phyloP scores from a whole-genome alignment of 164 flowering plant species.

The Berberis vulgaris region DNA sequence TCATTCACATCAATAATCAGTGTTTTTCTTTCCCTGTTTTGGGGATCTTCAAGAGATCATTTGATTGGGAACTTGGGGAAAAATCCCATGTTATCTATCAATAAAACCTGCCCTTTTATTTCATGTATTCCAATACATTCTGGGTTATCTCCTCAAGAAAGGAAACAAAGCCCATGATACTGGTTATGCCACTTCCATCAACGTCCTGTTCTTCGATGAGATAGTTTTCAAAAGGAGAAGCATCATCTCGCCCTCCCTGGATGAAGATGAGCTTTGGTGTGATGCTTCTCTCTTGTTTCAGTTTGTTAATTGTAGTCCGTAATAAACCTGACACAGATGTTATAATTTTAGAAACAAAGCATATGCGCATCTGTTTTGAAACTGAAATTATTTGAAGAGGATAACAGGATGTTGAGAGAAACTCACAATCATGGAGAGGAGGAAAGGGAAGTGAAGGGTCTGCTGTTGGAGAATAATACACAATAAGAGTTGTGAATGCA shows the following conservation, averaged over 20 bases:
- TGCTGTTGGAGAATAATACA: conserved; percentile 93
- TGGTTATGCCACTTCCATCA: conserved; percentile 73
- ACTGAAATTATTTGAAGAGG: not conserved
- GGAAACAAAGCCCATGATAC: conserved; percentile 79
- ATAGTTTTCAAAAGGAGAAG: conserved; percentile 74
- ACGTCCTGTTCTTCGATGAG: conserved; percentile 96
- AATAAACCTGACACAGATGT: conserved; percentile 50
- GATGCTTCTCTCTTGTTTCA: conserved; percentile 89
- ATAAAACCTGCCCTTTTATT: conserved; percentile 20
- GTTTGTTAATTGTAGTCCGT: conserved; percentile 68
- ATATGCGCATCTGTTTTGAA: not conserved
- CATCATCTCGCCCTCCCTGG: conserved; percentile 83
- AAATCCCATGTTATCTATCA: no score
- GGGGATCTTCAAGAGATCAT: no score
- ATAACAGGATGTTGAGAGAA: not conserved
- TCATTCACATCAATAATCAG: no score
- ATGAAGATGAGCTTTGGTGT: conserved; percentile 86
- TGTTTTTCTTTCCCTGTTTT: no score
- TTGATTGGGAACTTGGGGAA: no score
- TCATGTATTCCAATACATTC: conserved; percentile 65
- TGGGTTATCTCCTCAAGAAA: conserved; percentile 75
- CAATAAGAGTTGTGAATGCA: conserved; percentile 87
- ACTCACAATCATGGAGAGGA: conserved; percentile 98
- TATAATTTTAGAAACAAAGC: conserved; percentile 1
- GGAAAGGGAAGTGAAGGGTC: conserved; percentile 86